Evolutionary conservation across 805 yeast species (phyloP), one percentile per base, ranked within the genome.

Genomic region (Pichia membranifaciens): DNA sequence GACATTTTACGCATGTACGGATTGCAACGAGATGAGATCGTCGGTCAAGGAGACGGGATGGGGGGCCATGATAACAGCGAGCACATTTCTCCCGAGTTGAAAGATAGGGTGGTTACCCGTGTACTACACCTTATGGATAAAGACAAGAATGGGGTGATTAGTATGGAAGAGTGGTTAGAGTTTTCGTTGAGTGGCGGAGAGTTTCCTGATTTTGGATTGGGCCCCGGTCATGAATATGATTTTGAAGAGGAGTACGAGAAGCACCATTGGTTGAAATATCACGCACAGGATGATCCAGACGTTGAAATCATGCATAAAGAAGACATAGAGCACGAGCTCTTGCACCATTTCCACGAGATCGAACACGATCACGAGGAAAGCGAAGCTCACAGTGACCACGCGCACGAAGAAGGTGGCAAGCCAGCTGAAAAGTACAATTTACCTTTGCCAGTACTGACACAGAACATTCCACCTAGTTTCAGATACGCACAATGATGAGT

Each of bases 241-340:
- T 91, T 89, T 60, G 98, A 90, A 65, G 76, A 79, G 55, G 97
- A 90, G 62, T 91, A 90, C 62, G 97, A 91, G 63, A 82, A 87
- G 48, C 97, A 90, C 64, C 98, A 90, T 64, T 91, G 97, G 97
- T 77, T 82, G 51, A 72, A 88, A 66, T 82, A 74, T 60, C 93
- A 86, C 61, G 73, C 77, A 47, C 79, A 86, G 54, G 67, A 73
- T 47, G 97, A 89, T 62, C 96, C 96, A 1, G 89, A 87, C 45
- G 88, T 89, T 23, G 73, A 75, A 56, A 68, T 78, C 21, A 84
- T 86, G 44, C 97, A 89, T 62, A 84, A 82, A 53, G 97, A 89
- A 62, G 97, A 89, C 62, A 77, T 85, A 8, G 96, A 87, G 60
- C 86, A 89, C 63, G 97, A 89, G 60, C 68, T 86, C 47, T 72